Conservation (phyloP, 805 yeast genomes). For the Tetrapisispora fleetii region DNA sequence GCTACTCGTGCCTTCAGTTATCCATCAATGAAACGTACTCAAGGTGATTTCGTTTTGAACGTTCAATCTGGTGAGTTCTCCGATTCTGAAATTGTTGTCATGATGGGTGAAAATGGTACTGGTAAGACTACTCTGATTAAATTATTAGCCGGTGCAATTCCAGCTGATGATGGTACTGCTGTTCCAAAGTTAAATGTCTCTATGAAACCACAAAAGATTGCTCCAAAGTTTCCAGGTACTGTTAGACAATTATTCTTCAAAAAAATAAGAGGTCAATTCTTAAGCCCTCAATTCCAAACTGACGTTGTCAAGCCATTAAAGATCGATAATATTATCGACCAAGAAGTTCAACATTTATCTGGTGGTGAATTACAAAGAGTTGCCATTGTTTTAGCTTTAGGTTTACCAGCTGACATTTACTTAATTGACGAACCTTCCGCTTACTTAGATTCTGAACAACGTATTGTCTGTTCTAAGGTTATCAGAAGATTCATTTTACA, state of each 20-base stretch:
- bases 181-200: slow-evolving; percentile 86
- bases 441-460: slow-evolving; percentile 97
- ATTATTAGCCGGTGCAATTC: slow-evolving; percentile 83
- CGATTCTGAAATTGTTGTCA: slow-evolving; percentile 91
- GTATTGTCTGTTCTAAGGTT: slow-evolving; percentile 97
- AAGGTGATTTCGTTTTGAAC: slow-evolving; percentile 86
- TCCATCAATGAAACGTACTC: slow-evolving; percentile 80
- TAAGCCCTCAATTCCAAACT: slow-evolving; percentile 95
- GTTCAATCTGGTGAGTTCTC: slow-evolving; percentile 86
- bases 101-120: slow-evolving; percentile 99
- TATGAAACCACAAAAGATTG: slow-evolving; percentile 98
- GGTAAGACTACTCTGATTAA: slow-evolving; percentile 98
- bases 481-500: slow-evolving; percentile 94
- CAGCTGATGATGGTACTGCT: slow-evolving; percentile 76
- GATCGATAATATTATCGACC: slow-evolving; percentile 91
- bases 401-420: slow-evolving; percentile 91
- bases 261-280: slow-evolving; percentile 87
- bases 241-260: slow-evolving; percentile 96
- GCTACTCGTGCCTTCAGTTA: slow-evolving; percentile 69
- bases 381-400: slow-evolving; percentile 90
- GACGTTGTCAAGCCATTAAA: slow-evolving; percentile 94
- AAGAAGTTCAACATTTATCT: slow-evolving; percentile 92
- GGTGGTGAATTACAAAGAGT: slow-evolving; percentile 99
- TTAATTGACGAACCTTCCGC: slow-evolving; percentile 99
- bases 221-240: slow-evolving; percentile 97